Base-by-base conservation (phyloP, 106 monocot species). In the Posidonia australis region DNA sequence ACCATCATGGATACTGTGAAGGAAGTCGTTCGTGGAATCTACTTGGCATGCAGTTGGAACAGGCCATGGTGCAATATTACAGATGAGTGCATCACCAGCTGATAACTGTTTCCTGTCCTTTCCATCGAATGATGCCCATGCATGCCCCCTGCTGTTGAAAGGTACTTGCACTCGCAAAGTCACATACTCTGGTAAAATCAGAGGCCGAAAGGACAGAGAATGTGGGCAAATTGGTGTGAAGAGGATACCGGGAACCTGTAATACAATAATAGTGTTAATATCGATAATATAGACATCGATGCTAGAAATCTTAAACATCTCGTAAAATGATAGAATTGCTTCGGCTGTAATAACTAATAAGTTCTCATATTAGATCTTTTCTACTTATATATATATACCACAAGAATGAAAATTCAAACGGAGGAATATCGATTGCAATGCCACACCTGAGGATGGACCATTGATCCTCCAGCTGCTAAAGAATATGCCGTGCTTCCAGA, bases 401-500 rank as follows among this genome's bases (percentile, higher is more conserved):
- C 36, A 36, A 7, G 36, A 36, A 36, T 36, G 36, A 36, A 36
- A 36, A 36, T 7, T 7, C 36, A 36, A 36, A n/a, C n/a, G n/a
- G n/a, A n/a, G n/a, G n/a, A n/a, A n/a, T n/a, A 44, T 44, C 9
- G 12, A 7, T 44, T 5, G 12, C 44, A 16, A 51, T 51, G 17
- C 17, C 0, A 23, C 80, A 74, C 96, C 96, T 98, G 96, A 46
- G 96, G 96, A 77, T 98, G 96, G 61, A 98, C 91, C 96, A 98
- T 98, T 30, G 96, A 98, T 75, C 96, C 96, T 69, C 96, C 96
- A 64, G 96, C 96, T 46, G 96, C 96, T 22, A 98, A 72, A 19
- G 96, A 98, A 75, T 98, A 98, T 52, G 96, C 96, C 26, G 96
- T 98, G 75, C 96, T 98, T 66, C 96, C 96, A 62, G 96, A 98